Evolutionary conservation across 2,329 filamentous ascomycete species (phyloP).

Genomic region (Exophiala calicioides): DNA sequence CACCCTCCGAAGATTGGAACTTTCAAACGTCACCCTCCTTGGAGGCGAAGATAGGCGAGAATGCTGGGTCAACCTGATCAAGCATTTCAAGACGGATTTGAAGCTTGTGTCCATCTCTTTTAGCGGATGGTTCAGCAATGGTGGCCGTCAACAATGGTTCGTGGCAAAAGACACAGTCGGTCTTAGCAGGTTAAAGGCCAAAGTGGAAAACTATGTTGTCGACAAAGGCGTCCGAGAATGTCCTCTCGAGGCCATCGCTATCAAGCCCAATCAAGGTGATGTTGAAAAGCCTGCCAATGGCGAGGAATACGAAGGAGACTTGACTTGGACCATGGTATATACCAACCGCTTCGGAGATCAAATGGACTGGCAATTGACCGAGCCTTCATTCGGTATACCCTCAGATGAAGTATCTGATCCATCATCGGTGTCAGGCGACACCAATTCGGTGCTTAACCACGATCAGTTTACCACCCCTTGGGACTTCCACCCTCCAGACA

Average conservation of each 20-base stretch:
- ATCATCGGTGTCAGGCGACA: conserved; percentile 3
- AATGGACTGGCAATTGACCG: conserved; percentile 20
- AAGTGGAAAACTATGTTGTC: conserved; percentile 25
- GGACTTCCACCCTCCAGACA: too few species aligned
- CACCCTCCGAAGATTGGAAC: conserved; percentile 20
- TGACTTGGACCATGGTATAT: conserved; percentile 29
- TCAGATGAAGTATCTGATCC: conserved; percentile 9
- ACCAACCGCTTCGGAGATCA: conserved; percentile 6
- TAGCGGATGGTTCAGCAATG: conserved; percentile 28
- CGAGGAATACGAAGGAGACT: conserved; percentile 25
- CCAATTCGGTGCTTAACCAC: not conserved
- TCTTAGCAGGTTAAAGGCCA: conserved; percentile 17
- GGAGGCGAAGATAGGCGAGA: conserved; percentile 24
- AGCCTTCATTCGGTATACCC: conserved; percentile 21
- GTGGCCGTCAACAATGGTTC: conserved; percentile 28
- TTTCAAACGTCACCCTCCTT: conserved; percentile 26
- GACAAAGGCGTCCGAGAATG: conserved; percentile 18
- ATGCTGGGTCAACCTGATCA: conserved; percentile 27
- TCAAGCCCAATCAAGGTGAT: conserved; percentile 26
- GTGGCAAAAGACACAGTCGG: conserved; percentile 23
- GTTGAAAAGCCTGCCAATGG: conserved; percentile 21
- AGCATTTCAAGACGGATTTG: conserved; percentile 20
- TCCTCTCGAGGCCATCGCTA: conserved; percentile 26
- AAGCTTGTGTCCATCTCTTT: conserved; percentile 23
- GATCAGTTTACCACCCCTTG: not conserved